These are phyloP conservation scores for Phytophthora fragariaefolia DNA, from an alignment of 352 stramenopile genomes.

Conservation along the genomic window DNA sequence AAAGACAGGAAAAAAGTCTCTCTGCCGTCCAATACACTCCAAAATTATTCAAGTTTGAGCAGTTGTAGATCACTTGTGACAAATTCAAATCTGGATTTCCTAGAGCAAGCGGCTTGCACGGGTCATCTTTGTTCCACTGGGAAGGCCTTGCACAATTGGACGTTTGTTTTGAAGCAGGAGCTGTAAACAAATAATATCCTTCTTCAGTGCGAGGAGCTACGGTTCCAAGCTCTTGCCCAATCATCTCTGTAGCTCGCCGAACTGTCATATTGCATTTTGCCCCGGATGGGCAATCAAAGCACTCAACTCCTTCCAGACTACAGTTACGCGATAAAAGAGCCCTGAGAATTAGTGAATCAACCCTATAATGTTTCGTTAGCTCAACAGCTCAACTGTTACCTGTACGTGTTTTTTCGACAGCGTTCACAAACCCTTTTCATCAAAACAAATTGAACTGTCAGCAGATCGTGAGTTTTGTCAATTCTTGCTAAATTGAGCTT, in stretches of 20 bases:
- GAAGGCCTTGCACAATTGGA: slow-evolving; percentile 37
- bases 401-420: slow-evolving; percentile 61
- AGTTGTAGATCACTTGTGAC: slow-evolving; percentile 50
- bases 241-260: slow-evolving; percentile 57
- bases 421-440: slow-evolving; percentile 66
- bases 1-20: slow-evolving; percentile 67
- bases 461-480: not conserved
- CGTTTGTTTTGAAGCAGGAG: slow-evolving; percentile 49
- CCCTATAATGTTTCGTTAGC: not conserved
- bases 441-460: slow-evolving; percentile 8
- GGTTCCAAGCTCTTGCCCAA: slow-evolving; percentile 52
- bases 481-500: slow-evolving; percentile 12
- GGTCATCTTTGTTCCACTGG: slow-evolving; percentile 55
- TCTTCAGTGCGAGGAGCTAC: slow-evolving; percentile 58
- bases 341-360: slow-evolving; percentile 1
- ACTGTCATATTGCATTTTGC: slow-evolving; percentile 59
- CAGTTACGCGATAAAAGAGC: not conserved
- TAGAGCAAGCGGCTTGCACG: slow-evolving; percentile 47
- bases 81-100: slow-evolving; percentile 23
- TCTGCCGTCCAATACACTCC: slow-evolving; percentile 64
- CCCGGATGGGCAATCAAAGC: slow-evolving; percentile 59
- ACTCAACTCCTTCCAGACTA: slow-evolving; percentile 65
- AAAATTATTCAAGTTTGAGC: slow-evolving; percentile 43
- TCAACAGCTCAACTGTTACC: slow-evolving; percentile 20
- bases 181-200: slow-evolving; percentile 65